Base-by-base conservation (phyloP, 768 basidiomycete species). In the Lepiota brunneoincarnata region DNA sequence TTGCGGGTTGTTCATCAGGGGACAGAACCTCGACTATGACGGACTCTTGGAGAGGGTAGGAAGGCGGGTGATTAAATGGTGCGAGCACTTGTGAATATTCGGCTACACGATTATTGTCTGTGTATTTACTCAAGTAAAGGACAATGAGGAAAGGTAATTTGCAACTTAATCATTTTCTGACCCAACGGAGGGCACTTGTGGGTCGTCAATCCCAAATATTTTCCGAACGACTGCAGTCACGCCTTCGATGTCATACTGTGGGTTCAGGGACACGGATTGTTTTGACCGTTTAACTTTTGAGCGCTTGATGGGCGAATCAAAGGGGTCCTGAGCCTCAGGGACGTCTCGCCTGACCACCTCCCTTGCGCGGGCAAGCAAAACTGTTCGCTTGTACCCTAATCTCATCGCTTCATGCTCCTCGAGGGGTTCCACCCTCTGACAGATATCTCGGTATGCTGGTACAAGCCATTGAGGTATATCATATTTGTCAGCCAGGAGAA, bases 11-110 rank as follows among this genome's bases (percentile, higher is more conserved):
- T 83, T 83, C 58, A 78, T 81, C 44, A 73, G 70, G 2, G 61
- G 63, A 2, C 72, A 73, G 57, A 83, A 84, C 63, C 57, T 76
- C 56, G 77, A 77, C 11, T 84, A 84, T 60, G 73, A 78, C 24
- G 70, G 57, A 12, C 64, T 83, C 31, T 72, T 83, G 3, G 72
- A 75, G 40, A 70, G 69, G 34, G 80, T 80, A 10, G 75, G 71
- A 12, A 59, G 58, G 6, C 68, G 64, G 53, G 67, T 83, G 1
- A 51, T 78, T 28, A 68, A 59, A 5, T 81, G 79, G 79, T 76
- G 75, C 51, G 67, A 71, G 34, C 52, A 46, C 17, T 34, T 62
- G 54, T 56, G 61, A 55, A n/a, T 28, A 12, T n/a, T n/a, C 9
- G 4, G 15, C 6, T 39, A 9, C 23, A 21, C 20, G 20, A 39